Conservation (phyloP, 2,329 filamentous ascomycete species). For the Neurospora sp. region DNA sequence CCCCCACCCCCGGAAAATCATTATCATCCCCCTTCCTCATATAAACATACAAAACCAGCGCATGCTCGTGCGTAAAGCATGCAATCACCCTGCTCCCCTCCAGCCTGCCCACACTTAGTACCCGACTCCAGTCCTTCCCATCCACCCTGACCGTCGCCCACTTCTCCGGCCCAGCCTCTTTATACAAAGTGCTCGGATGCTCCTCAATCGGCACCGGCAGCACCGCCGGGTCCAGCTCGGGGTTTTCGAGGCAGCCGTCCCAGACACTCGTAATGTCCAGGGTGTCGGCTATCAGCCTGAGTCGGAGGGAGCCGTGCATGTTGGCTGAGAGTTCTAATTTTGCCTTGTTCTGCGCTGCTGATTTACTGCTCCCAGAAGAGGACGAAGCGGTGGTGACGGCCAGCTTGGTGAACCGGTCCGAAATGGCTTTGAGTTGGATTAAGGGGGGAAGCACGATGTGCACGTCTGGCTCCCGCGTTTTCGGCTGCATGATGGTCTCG, state of each 20-base stretch:
- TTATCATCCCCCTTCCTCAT: slow-evolving; percentile 62
- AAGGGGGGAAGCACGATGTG: slow-evolving; percentile 85
- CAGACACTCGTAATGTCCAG: slow-evolving; percentile 79
- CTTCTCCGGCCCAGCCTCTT: slow-evolving; percentile 62
- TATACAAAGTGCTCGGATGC: slow-evolving; percentile 74
- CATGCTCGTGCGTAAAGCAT: slow-evolving; percentile 74
- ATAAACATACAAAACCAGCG: slow-evolving; percentile 75
- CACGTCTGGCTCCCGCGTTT: slow-evolving; percentile 82
- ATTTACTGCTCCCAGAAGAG: slow-evolving; percentile 3
- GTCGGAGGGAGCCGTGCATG: slow-evolving; percentile 78
- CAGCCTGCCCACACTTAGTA: slow-evolving; percentile 83
- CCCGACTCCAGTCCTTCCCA: slow-evolving; percentile 85
- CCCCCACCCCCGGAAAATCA: slow-evolving; percentile 69
- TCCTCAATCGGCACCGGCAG: slow-evolving; percentile 63
- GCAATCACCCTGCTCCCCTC: slow-evolving; percentile 80
- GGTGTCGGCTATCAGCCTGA: slow-evolving; percentile 73
- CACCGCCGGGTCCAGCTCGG: slow-evolving; percentile 71
- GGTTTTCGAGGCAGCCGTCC: slow-evolving; percentile 69
- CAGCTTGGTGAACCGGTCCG: slow-evolving; percentile 88
- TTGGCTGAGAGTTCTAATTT: slow-evolving; percentile 84
- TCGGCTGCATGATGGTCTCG: slow-evolving; percentile 89
- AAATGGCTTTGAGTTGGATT: slow-evolving; percentile 83
- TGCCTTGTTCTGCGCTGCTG: no score
- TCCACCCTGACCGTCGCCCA: slow-evolving; percentile 91
- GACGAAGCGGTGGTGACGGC: slow-evolving; percentile 35